Conservation (phyloP, 75 land plant species). For the Isoetes taiwanensis region DNA sequence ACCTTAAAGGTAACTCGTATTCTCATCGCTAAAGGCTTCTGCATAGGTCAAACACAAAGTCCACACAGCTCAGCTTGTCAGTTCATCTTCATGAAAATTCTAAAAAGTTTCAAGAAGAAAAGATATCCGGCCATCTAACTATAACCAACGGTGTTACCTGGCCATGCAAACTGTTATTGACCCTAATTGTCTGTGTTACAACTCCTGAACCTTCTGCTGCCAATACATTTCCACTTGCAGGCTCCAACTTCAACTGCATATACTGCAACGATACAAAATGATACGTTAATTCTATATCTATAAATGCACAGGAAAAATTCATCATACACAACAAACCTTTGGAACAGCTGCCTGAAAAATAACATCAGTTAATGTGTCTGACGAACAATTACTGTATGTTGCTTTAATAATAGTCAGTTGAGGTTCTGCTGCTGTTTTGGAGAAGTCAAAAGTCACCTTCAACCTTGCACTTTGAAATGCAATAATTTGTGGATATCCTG, state of each 20-base stretch:
- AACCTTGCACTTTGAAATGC: slow-evolving; percentile 71
- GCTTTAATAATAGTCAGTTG: slow-evolving; percentile 59
- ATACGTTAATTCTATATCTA: background rate
- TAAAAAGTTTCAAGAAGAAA: no score
- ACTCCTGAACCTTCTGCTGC: slow-evolving; percentile 53
- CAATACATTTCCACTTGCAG: slow-evolving; percentile 70
- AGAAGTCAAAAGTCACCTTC: slow-evolving; percentile 61
- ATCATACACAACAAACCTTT: slow-evolving; percentile 43
- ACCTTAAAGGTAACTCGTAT: slow-evolving; percentile 68
- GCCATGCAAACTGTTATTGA: slow-evolving; percentile 75
- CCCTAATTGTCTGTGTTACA: slow-evolving; percentile 50
- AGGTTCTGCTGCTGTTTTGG: slow-evolving; percentile 52
- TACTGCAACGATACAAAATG: slow-evolving; percentile 90
- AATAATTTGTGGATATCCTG: slow-evolving; percentile 47
- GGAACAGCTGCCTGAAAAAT: slow-evolving; percentile 97
- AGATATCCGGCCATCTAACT: no score
- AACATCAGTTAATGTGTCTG: slow-evolving; percentile 53
- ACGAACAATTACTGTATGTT: slow-evolving; percentile 53
- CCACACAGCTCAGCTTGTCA: no score
- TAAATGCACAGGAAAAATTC: background rate
- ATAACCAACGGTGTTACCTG: no score
- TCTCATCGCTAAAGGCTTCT: slow-evolving; percentile 92
- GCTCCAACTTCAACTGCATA: slow-evolving; percentile 73
- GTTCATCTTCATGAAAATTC: no score
- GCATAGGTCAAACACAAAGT: slow-evolving; percentile 18